Base-by-base conservation (phyloP, 2,329 filamentous ascomycete genomes). In the Aaosphaeria arxii region DNA sequence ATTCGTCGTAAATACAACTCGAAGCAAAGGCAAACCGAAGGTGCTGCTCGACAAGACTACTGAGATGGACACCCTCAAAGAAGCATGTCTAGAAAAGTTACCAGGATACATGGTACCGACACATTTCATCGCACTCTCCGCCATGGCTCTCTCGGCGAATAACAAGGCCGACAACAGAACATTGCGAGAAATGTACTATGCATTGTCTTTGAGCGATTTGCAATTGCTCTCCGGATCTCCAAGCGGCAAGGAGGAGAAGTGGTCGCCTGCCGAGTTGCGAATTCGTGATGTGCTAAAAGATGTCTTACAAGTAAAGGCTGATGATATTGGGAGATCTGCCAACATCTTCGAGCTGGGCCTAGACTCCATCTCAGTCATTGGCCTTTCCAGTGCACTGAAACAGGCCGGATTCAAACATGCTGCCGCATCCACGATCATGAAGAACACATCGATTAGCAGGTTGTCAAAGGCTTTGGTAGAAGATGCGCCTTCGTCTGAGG, bases 61-160 rank as follows among this genome's bases (percentile, higher is more conserved):
- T 7, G 53, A 61, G 5, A 44, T 67, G n/a, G 50, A 52, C 4
- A 49, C 44, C 4, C 57, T 53, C 4, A 73, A 7, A 58, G 73
- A 79, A 28, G 80, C 83, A n/a, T 96, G 91, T 57, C 80, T 81
- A 32, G 74, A 80, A 2, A 82, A 77, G 24, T 77, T 96, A 3
- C 88, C 91, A 0, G 81, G 79, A 0, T 96, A 96, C 66, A 96
- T 96, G 91, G 82, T 96, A 2, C 92, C 91, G 1, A 91, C 89
- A 0, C 89, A 94, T 61, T 84, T 95, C 49, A 74, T 96, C 28
- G 81, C 80, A 4, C 71, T 96, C 6, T 79, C 84, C 0, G 77
- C 74, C 6, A 84, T 96, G 46, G 91, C 91, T 0, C 75, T 96
- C 0, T 95, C 89, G 1, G 75, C 88, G 5, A 96, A 96, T 67